A percentile compares a stretch with the other conserved stretches of the same genome.
These are phyloP conservation scores for Trichophyton schoenleinii DNA, from an alignment of 2,329 filamentous ascomycete genomes.

Conservation along the genomic window DNA sequence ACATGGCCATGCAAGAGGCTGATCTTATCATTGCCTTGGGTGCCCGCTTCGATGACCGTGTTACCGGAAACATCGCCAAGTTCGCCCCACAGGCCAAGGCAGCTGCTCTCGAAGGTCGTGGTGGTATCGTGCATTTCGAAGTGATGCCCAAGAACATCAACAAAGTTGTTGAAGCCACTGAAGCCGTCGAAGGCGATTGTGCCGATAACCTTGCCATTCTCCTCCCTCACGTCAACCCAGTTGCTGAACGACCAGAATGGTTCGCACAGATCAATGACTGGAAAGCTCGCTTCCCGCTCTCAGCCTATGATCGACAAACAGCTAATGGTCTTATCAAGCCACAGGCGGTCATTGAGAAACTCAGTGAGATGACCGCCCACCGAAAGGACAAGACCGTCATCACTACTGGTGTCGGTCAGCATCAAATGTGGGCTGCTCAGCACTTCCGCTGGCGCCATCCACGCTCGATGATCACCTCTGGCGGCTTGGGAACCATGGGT, in stretches of 20 bases:
- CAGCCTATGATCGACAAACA: conserved; percentile 65
- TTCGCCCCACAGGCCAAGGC: conserved; percentile 82
- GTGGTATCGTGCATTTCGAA: conserved; percentile 94
- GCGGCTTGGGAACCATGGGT: conserved; percentile 92
- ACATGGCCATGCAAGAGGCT: conserved; percentile 94
- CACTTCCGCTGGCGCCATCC: conserved; percentile 92
- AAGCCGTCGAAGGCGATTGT: conserved; percentile 90
- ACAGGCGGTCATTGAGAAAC: conserved; percentile 79
- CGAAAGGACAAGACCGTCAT: conserved; percentile 80
- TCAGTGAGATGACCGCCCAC: conserved; percentile 68
- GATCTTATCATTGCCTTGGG: conserved; percentile 93
- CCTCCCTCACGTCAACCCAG: conserved; percentile 56
- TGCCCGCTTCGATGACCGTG: conserved; percentile 90
- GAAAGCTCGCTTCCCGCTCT: conserved; percentile 84
- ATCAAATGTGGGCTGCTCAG: conserved; percentile 98
- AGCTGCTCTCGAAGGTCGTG: conserved; percentile 70
- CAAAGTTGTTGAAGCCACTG: conserved; percentile 94
- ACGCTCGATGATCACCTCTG: conserved; percentile 89
- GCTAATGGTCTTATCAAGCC: conserved; percentile 78
- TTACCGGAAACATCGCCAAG: conserved; percentile 66
- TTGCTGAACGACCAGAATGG: conserved; percentile 65
- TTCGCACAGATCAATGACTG: conserved; percentile 78
- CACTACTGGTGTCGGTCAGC: conserved; percentile 87
- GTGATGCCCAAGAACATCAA: conserved; percentile 99
- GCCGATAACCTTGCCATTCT: conserved; percentile 63